Base-by-base conservation (phyloP, 2,329 filamentous ascomycete genomes). In the Apiospora pterosperma region DNA sequence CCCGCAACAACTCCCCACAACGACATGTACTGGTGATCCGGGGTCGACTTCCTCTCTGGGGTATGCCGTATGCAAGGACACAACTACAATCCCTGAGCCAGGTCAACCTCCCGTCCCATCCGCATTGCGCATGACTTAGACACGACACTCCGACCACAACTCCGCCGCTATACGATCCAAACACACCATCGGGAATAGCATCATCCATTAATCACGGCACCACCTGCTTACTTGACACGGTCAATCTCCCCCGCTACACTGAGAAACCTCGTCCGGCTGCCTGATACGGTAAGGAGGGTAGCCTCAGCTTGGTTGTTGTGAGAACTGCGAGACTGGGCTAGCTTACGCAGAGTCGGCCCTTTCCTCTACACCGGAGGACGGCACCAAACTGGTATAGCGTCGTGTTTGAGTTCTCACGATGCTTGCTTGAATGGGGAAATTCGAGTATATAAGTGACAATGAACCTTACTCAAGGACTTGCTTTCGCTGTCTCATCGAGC, bases 391-490 rank as follows among this genome's bases (percentile, higher is more conserved):
- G 36, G 58, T 36, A 60, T 60, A 60, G 21, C 58, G 23, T 23
- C 58, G 3, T 23, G 6, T 28, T 65, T 25, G 36, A n/a, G 6
- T 60, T 60, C 58, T 67, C 63, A 60, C 62, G 70, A 69, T 70
- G 62, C 58, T 38, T 10, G 12, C 6, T 39, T 60, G 58, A 39
- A 8, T 31, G 28, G n/a, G 14, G 8, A 64, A 63, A 63, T 67
- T 67, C 62, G 66, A 61, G 55, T 72, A 73, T 73, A 72, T 71
- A 71, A 70, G 62, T 62, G 66, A 63, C 60, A 41, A 75, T 74
- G 73, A 71, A 75, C 28, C 61, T 68, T 62, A 59, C 70, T 25
- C 67, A 67, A 41, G 67, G 67, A 62, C 52, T 39, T 38, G 66
- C 62, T 62, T 67, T 62, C 44, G 66, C 66, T 41, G 55, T 72